Base-by-base conservation (phyloP, 164 flowering plant genomes). In the Aristolochia contorta region DNA sequence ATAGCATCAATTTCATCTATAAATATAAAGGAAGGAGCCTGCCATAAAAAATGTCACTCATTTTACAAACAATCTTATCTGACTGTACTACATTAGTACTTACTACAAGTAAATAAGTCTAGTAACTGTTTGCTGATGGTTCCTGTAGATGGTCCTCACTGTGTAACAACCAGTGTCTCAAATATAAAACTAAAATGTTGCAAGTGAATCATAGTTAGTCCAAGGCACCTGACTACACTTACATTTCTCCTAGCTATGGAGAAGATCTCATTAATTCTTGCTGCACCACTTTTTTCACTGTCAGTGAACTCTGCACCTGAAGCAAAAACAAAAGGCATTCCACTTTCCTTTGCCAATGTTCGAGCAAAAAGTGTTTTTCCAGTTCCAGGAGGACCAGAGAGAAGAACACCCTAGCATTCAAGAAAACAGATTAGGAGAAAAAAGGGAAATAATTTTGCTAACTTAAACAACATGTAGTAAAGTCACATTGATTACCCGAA, bases 1-100 rank as follows among this genome's bases (percentile, higher is more conserved):
- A 93, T 88, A 55, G 99, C 99, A 84, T 93, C 99, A 63, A 93
- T 86, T 78, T 93, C 99, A 81, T 93, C 99, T 58, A 93, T 77
- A 81, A 93, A 93, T 52, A 93, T 77, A 78, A 93, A 93, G 24
- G 85, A 71, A 62, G 99, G 97, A 60, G 99, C 99, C 99, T 93
- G 80, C 62, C 67, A 7, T 60, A 20, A 49, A 20, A 49, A 6
- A 49, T 37, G 43, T 10, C 43, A 37, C 7, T 37, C 43, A 37
- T 10, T 37, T 4, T 10, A 37, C 12, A 37, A 37, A 10, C 43
- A 37, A 6, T 10, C 12, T 10, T 37, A 8, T 37, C 12, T 3
- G 43, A 37, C 43, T 37, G 0, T 37, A 37, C 12, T 37, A 0
- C 12, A 3, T 10, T 37, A 37, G 43, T 37, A 37, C 43, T 37